Evolutionary conservation across 192 early-diverging fungal genomes (phyloP).

Genomic region (Coemansia sp.): DNA sequence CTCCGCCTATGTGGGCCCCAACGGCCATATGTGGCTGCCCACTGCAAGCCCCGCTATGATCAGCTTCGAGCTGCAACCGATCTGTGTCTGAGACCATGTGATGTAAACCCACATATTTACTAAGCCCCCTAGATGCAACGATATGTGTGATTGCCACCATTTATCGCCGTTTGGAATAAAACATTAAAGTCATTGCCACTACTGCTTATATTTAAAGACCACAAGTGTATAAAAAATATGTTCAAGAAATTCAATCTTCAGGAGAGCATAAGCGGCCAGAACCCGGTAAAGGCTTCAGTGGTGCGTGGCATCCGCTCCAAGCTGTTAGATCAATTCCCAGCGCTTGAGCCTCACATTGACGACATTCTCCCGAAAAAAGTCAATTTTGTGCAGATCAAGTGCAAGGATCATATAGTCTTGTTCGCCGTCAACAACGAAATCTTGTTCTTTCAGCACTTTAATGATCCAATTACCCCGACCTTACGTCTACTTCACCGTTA

Average conservation of each 20-base stretch:
- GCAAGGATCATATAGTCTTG: conserved; percentile 85
- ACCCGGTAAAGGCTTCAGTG: conserved; percentile 88
- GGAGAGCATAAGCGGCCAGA: conserved; percentile 70
- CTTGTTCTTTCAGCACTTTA: conserved; percentile 94
- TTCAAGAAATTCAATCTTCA: conserved; percentile 81
- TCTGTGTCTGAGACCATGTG: conserved; percentile 15
- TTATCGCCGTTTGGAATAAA: not conserved
- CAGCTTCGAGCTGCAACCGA: conserved; percentile 23
- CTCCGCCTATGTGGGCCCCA: not conserved
- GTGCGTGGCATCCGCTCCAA: conserved; percentile 81
- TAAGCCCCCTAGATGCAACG: not conserved
- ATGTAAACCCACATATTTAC: not conserved
- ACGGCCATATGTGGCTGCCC: conserved; percentile 35
- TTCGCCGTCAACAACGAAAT: conserved; percentile 80
- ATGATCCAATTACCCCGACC: conserved; percentile 85
- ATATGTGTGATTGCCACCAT: conserved; percentile 4
- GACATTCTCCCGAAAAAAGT: conserved; percentile 97
- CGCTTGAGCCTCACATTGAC: conserved; percentile 80
- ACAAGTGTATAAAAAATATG: conserved; percentile 34
- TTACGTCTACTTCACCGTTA: conserved; percentile 88
- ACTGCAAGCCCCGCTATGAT: conserved; percentile 29
- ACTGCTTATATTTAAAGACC: not conserved
- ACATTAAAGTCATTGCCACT: not conserved
- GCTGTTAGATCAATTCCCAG: conserved; percentile 87
- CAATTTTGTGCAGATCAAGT: conserved; percentile 81